A percentile compares a stretch with the other conserved stretches of the same genome.
phyloP scores from a whole-genome alignment of 208 protist species.

The Phytomonas serpens region DNA sequence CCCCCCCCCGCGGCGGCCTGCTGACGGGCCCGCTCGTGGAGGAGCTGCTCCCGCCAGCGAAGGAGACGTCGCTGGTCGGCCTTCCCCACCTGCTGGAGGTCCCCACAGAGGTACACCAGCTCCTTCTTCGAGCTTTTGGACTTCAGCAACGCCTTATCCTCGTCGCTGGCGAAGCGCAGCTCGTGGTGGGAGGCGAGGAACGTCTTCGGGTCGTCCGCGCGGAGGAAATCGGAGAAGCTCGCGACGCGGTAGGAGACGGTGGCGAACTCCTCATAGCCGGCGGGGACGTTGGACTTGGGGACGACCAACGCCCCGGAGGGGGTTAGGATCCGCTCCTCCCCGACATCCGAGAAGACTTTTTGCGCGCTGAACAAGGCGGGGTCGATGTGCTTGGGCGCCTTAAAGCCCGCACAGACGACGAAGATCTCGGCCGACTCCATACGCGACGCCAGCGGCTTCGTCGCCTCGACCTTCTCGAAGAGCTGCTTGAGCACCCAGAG shows the following conservation, averaged over 20 bases:
- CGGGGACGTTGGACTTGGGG: slow-evolving; percentile 68
- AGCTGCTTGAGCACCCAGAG: slow-evolving; percentile 98
- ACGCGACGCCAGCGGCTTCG: slow-evolving; percentile 96
- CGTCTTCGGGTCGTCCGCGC: slow-evolving; percentile 76
- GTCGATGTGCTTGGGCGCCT: slow-evolving; percentile 95
- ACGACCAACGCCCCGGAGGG: slow-evolving; percentile 57
- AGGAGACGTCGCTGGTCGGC: slow-evolving; percentile 89
- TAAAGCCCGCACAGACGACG: slow-evolving; percentile 96
- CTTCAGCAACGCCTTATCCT: slow-evolving; percentile 63
- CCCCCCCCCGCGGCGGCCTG: not conserved
- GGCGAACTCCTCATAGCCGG: slow-evolving; percentile 90
- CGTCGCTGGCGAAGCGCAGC: slow-evolving; percentile 81
- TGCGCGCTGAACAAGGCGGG: slow-evolving; percentile 94
- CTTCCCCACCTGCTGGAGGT: slow-evolving; percentile 94
- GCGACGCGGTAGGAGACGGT: slow-evolving; percentile 69
- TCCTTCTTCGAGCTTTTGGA: slow-evolving; percentile 89
- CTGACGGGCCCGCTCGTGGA: slow-evolving; percentile 37
- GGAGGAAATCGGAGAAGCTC: slow-evolving; percentile 88
- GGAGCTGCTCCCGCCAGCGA: slow-evolving; percentile 91
- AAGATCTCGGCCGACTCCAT: slow-evolving; percentile 99
- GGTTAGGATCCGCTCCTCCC: slow-evolving; percentile 79
- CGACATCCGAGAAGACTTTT: slow-evolving; percentile 93
- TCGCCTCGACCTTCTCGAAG: slow-evolving; percentile 97
- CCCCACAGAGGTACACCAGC: slow-evolving; percentile 84
- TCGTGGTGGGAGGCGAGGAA: slow-evolving; percentile 86